These are phyloP conservation scores for Ceratocystis cacaofunesta DNA, from an alignment of 2,329 filamentous ascomycete species.

Conservation along the genomic window DNA sequence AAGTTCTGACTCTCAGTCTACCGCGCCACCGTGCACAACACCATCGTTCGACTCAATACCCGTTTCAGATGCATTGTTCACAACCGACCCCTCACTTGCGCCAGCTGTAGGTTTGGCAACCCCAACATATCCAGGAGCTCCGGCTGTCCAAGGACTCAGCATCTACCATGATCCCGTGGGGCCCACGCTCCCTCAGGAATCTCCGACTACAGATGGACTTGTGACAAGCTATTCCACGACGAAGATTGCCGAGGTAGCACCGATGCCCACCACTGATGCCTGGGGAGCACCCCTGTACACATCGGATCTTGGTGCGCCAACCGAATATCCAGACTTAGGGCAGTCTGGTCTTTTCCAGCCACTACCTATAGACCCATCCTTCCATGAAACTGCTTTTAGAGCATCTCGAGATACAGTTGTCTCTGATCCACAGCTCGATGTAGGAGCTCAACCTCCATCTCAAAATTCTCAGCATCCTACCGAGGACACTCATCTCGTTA, in stretches of 20 bases:
- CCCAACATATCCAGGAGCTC: background rate
- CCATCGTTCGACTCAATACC: background rate
- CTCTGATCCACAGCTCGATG: background rate
- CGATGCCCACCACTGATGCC: background rate
- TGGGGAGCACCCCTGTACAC: conserved; percentile 4
- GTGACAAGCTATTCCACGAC: background rate
- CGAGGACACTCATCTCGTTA: background rate
- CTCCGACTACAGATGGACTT: background rate
- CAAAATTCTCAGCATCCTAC: background rate
- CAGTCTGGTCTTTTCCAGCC: background rate
- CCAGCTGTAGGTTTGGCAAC: background rate
- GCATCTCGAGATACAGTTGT: background rate
- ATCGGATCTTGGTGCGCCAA: background rate
- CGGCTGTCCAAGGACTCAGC: background rate
- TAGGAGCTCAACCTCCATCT: background rate
- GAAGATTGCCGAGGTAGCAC: background rate
- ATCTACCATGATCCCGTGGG: background rate
- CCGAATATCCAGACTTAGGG: background rate
- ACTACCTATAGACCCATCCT: background rate
- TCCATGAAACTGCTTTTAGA: background rate
- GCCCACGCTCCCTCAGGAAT: background rate
- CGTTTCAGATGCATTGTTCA: background rate
- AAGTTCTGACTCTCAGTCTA: background rate
- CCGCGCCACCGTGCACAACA: background rate
- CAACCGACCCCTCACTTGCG: background rate